Conservation (phyloP, 1,139 yeast species). For the Taiozyma sp. region DNA sequence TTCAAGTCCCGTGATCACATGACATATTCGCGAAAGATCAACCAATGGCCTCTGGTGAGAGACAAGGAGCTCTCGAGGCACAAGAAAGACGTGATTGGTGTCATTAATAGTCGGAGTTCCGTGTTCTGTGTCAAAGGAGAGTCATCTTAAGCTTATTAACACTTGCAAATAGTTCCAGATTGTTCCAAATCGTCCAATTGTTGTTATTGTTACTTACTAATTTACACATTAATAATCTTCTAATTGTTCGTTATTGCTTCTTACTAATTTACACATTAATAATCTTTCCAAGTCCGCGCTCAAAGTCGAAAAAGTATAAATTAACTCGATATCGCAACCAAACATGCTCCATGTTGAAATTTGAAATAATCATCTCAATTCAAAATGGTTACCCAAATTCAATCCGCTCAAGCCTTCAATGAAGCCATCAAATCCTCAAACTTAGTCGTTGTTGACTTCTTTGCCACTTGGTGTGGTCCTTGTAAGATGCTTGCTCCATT, state of each 20-base stretch:
- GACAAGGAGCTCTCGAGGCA: too few relatives aligned
- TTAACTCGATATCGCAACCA: background rate
- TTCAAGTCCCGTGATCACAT: background rate
- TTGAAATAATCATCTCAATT: background rate
- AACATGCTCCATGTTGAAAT: background rate
- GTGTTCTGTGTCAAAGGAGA: too few relatives aligned
- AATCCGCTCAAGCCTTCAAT: constrained; percentile 54
- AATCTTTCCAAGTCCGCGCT: background rate
- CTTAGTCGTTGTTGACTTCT: constrained; percentile 85
- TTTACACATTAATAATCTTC: too few relatives aligned
- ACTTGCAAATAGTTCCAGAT: too few relatives aligned
- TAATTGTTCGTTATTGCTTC: background rate
- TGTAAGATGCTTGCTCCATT: constrained; percentile 94
- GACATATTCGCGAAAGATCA: too few relatives aligned
- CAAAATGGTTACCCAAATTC: constrained; percentile 40
- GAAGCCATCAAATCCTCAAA: constrained; percentile 52
- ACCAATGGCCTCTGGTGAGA: too few relatives aligned
- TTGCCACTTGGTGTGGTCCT: constrained; percentile 97
- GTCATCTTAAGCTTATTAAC: too few relatives aligned
- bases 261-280: background rate
- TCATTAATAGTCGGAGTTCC: background rate
- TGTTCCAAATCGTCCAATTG: too few relatives aligned
- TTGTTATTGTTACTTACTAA: too few relatives aligned
- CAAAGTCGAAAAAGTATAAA: background rate
- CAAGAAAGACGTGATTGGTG: background rate